Conservation (phyloP, 768 basidiomycete genomes). For the Tricholoma saponaceum region DNA sequence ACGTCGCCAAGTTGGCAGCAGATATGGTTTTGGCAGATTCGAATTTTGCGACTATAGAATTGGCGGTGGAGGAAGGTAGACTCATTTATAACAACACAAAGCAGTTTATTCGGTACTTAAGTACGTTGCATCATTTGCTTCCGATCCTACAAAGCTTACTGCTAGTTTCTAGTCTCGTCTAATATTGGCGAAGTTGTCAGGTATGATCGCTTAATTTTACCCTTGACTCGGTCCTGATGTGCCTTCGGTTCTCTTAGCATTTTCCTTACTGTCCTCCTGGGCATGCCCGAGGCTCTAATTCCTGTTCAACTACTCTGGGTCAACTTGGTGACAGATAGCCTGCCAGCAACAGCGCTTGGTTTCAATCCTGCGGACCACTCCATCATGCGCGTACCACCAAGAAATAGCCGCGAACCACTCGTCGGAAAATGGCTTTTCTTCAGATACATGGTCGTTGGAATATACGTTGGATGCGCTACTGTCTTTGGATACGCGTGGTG, state of each 20-base stretch:
- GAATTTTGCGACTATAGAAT: slow-evolving; percentile 96
- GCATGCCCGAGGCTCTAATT: slow-evolving; percentile 99
- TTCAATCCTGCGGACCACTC: slow-evolving; percentile 97
- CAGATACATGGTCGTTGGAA: slow-evolving; percentile 90
- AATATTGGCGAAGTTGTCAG: slow-evolving; percentile 97
- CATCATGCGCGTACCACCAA: slow-evolving; percentile 94
- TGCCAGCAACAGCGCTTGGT: slow-evolving; percentile 95
- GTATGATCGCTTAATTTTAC: slow-evolving; percentile 20
- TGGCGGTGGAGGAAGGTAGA: slow-evolving; percentile 95
- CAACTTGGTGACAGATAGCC: slow-evolving; percentile 94
- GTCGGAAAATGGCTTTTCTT: slow-evolving; percentile 94
- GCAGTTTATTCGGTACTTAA: slow-evolving; percentile 99
- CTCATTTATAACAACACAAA: slow-evolving; percentile 99
- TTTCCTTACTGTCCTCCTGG: slow-evolving; percentile 93
- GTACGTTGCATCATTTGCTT: slow-evolving; percentile 38
- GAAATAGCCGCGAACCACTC: slow-evolving; percentile 86
- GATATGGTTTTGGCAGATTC: slow-evolving; percentile 98
- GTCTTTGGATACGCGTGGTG: slow-evolving; percentile 99
- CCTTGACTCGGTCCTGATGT: slow-evolving; percentile 17
- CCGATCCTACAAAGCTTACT: slow-evolving; percentile 4
- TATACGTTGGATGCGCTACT: slow-evolving; percentile 92
- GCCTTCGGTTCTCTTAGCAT: slow-evolving; percentile 46
- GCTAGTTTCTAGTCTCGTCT: slow-evolving; percentile 62
- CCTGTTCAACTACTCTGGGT: slow-evolving; percentile 99
- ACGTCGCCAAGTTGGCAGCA: slow-evolving; percentile 95